These are phyloP conservation scores for Cicer cuneatum DNA, from an alignment of 306 rosid species.

Conservation along the genomic window DNA sequence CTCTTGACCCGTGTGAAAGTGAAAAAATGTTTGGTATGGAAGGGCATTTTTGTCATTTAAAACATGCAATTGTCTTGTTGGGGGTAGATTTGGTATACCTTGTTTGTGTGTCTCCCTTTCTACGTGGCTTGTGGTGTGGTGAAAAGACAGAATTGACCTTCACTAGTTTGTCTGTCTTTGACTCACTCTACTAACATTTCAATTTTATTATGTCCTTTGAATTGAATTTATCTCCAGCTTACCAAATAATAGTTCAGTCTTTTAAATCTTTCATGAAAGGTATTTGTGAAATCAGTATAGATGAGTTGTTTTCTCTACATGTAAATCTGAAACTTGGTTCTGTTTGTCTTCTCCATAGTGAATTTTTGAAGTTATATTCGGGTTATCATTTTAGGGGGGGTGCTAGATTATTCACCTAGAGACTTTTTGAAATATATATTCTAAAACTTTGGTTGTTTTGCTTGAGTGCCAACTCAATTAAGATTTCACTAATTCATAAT, in stretches of 20 bases:
- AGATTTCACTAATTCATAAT: too few relatives aligned
- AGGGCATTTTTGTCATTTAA: slow-evolving; percentile 63
- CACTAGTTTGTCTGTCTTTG: slow-evolving; percentile 27
- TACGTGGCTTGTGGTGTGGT: slow-evolving; percentile 30
- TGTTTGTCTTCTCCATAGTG: slow-evolving; percentile 5
- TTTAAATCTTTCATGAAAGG: slow-evolving; percentile 7
- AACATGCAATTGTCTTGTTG: slow-evolving; percentile 18
- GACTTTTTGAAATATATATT: neutral
- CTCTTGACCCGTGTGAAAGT: slow-evolving; percentile 37
- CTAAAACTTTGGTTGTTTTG: too few relatives aligned
- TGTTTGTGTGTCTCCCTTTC: slow-evolving; percentile 36
- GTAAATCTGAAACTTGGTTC: slow-evolving; percentile 31
- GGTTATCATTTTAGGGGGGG: neutral
- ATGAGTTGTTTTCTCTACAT: slow-evolving; percentile 20
- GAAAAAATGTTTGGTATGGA: slow-evolving; percentile 32
- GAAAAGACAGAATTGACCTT: slow-evolving; percentile 59
- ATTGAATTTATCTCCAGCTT: slow-evolving; percentile 37
- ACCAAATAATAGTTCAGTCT: slow-evolving; percentile 17
- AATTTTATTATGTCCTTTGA: slow-evolving; percentile 9
- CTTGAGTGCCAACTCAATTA: too few relatives aligned
- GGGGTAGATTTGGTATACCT: slow-evolving; percentile 32
- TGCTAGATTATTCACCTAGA: slow-evolving; percentile 13
- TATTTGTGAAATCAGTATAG: neutral
- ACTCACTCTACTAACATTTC: slow-evolving; percentile 12
- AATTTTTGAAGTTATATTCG: neutral